Conservation (phyloP, 768 basidiomycete species). For the Tricholoma terreum region DNA sequence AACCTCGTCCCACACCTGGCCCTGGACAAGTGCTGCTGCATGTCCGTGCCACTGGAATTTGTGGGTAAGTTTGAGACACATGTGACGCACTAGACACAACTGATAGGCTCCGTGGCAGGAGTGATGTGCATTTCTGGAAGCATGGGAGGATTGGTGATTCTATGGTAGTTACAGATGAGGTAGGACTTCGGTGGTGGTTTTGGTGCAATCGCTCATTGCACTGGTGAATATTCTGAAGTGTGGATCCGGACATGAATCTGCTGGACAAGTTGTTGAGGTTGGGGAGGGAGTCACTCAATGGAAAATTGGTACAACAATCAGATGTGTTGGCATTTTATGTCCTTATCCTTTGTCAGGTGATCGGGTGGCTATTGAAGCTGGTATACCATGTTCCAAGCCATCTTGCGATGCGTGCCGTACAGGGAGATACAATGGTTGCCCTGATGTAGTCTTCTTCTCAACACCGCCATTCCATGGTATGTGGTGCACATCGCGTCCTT, state of each 20-base stretch:
- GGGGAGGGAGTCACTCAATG: constrained; percentile 66
- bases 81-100: neutral
- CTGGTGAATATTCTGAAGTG: constrained; percentile 36
- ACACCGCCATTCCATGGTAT: constrained; percentile 67
- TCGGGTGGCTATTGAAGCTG: constrained; percentile 66
- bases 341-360: constrained; percentile 39
- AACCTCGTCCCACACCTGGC: constrained; percentile 56
- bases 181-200: constrained; percentile 16
- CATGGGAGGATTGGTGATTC: constrained; percentile 67
- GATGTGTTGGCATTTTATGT: neutral
- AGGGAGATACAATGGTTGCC: constrained; percentile 66
- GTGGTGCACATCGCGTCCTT: neutral
- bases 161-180: constrained; percentile 69
- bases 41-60: constrained; percentile 67
- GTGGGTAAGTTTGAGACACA: constrained; percentile 43
- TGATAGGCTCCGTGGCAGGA: constrained; percentile 35
- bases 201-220: neutral
- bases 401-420: constrained; percentile 59
- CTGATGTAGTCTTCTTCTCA: constrained; percentile 62
- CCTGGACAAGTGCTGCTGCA: constrained; percentile 65
- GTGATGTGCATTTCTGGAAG: constrained; percentile 73
- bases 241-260: constrained; percentile 69
- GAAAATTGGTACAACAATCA: constrained; percentile 45
- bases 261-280: constrained; percentile 61
- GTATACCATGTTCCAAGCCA: constrained; percentile 64